These are phyloP conservation scores for Didymella arachidicola DNA, from an alignment of 2,329 filamentous ascomycete species.

Conservation along the genomic window DNA sequence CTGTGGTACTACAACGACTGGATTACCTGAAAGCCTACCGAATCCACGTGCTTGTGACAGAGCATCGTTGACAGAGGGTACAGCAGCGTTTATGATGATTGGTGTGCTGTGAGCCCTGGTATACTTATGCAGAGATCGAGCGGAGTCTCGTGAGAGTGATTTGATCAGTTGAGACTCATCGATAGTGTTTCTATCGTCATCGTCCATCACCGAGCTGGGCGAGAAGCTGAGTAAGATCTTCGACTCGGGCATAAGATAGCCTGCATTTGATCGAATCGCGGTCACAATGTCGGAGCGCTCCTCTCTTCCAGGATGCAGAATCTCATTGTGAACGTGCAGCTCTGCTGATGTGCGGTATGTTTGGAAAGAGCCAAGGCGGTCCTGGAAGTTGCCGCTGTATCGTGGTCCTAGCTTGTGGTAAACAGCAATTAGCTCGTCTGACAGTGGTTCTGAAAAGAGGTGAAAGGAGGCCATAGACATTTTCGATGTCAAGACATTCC, in stretches of 20 bases:
- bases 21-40: conserved; percentile 81
- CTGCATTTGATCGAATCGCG: conserved; percentile 86
- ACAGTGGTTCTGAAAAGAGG: conserved; percentile 84
- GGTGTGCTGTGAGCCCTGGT: conserved; percentile 77
- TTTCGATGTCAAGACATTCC: conserved; percentile 75
- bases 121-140: conserved; percentile 71
- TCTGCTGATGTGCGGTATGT: conserved; percentile 94
- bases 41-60: conserved; percentile 82
- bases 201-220: conserved; percentile 79
- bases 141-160: conserved; percentile 75
- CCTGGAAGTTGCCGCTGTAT: conserved; percentile 96
- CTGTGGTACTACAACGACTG: conserved; percentile 80
- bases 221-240: conserved; percentile 85
- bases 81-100: conserved; percentile 85
- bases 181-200: conserved; percentile 75
- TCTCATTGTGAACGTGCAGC: conserved; percentile 88
- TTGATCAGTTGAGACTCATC: conserved; percentile 79
- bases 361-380: conserved; percentile 93
- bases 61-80: conserved; percentile 87
- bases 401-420: conserved; percentile 88
- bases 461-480: conserved; percentile 93
- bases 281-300: conserved; percentile 90
- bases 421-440: conserved; percentile 90
- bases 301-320: conserved; percentile 86
- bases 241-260: conserved; percentile 79